Base-by-base conservation (phyloP, 169 alveolate genomes). In the Cryptosporidium parvum region DNA sequence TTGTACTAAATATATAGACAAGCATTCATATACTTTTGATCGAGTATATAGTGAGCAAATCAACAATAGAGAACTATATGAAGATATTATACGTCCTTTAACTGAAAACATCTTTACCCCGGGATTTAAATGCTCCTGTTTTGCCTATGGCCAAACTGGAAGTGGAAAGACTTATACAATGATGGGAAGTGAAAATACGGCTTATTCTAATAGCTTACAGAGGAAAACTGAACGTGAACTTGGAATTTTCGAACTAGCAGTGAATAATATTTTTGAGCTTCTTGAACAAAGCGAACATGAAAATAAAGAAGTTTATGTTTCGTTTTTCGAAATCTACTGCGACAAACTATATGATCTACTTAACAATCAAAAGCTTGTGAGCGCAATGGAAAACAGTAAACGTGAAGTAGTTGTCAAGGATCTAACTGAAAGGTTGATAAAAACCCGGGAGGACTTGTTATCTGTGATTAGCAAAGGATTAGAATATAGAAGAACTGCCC, bases 251-350 rank as follows among this genome's bases (percentile, higher is more conserved):
- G 96, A 96, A 58, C 93, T 97, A 39, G 99, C 99, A 3, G 97
- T 98, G 21, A 94, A 95, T 39, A 99, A 97, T 91, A 95, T 98
- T 16, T 97, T 96, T 92, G 91, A 94, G 56, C 87, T 94, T 33
- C 93, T 96, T 53, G 92, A 91, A 44, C 87, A 93, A 44, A 94
- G 94, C 44, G 94, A 94, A 48, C 91, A 84, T 69, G 91, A 70
- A 21, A 75, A 73, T 37, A 94, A 92, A 52, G 94, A 94, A 29
- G 93, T 97, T 33, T 92, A 91, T 86, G 97, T 98, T 39, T 96
- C 99, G 65, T 99, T 98, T 95, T 98, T 97, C 91, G 99, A 99
- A 93, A 98, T 99, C 68, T 99, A 99, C 92, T 98, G 99, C 87
- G 99, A 99, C 53, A 98, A 98, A 93, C 96, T 99, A 42, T 97